A percentile compares a stretch with the other conserved stretches of the same genome.
Evolutionary conservation across 441 rosid species (phyloP).

Genomic region (Gossypium davidsonii): DNA sequence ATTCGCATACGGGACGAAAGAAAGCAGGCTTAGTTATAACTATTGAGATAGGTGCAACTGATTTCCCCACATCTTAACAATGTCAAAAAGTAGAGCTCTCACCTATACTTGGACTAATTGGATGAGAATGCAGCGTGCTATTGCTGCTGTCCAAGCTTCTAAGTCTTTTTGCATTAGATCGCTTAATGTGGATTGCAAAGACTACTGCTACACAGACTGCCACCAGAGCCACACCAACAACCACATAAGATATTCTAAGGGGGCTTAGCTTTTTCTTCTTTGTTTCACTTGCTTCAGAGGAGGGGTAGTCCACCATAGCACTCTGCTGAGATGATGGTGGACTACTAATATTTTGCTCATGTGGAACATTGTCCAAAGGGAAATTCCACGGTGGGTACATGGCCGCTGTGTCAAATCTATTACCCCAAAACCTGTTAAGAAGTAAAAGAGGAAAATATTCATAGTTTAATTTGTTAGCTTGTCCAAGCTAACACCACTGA

Average conservation of each 20-base stretch:
- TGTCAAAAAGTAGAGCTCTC: slow-evolving; percentile 8
- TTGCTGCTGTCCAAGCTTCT: slow-evolving; percentile 33
- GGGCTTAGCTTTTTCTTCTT: slow-evolving; percentile 54
- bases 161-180: slow-evolving; percentile 31
- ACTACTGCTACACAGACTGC: slow-evolving; percentile 54
- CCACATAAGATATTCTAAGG: slow-evolving; percentile 48
- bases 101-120: slow-evolving; percentile 49
- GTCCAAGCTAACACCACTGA: background rate
- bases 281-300: slow-evolving; percentile 26
- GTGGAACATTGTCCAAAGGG: slow-evolving; percentile 50
- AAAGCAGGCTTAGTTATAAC: slow-evolving; percentile 3
- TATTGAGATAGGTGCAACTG: background rate
- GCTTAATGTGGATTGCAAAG: slow-evolving; percentile 35
- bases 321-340: slow-evolving; percentile 68
- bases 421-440: slow-evolving; percentile 72
- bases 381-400: slow-evolving; percentile 74
- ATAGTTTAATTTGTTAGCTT: background rate
- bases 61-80: background rate
- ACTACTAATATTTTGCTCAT: slow-evolving; percentile 43
- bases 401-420: slow-evolving; percentile 47
- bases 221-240: slow-evolving; percentile 56
- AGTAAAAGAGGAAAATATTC: slow-evolving; percentile 15
- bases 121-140: slow-evolving; percentile 36
- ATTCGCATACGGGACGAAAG: slow-evolving; percentile 9
- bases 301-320: slow-evolving; percentile 59